Evolutionary conservation across 2,329 filamentous ascomycete genomes (phyloP), one percentile per base, ranked within the genome.

Genomic region (Trichothecium roseum): DNA sequence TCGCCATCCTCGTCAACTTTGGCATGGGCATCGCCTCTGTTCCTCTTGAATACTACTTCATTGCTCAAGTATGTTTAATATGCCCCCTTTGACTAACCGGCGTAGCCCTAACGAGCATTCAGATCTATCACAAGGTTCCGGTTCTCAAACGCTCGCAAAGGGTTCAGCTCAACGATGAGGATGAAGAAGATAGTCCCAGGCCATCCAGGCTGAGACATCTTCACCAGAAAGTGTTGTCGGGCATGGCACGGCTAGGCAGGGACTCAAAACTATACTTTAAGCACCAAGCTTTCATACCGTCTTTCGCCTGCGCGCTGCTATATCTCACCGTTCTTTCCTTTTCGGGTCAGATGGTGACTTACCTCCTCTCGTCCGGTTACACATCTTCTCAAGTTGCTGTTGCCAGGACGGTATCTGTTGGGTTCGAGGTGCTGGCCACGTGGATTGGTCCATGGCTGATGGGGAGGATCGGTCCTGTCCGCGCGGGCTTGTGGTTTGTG

Each of bases 401-500:
- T 10, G 63, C 71, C 31, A 64, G 78, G 4, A 69, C 69, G 0
- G 42, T 65, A 4, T 68, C 69, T 20, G 68, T 71, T 1, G 37
- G 64, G 3, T 65, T 75, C 34, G 78, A 82, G 49, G 54, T 82
- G 3, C 59, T 60, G 7, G 75, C 78, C 0, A 82, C 78, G 0
- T 78, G 72, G 64, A 49, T 69, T 1, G 73, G 69, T 0, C 78
- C 78, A 0, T 55, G 59, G 37, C 49, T 79, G 12, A 77, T 76
- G 63, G 45, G 45, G 3, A 56, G 54, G 28, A 68, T 80, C 28
- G 74, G 77, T 0, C 58, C 68, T 1, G 61, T 84, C 7, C 62
- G 83, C n/a, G 66, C 71, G 0, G 83, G 81, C 0, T 63, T 86
- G 3, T 87, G 83, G 83, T 76, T 74, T 42, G 50, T 80, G 8